Conservation (phyloP, 371 early-diverging fungal species). For the Rhizopus arrhizus region DNA sequence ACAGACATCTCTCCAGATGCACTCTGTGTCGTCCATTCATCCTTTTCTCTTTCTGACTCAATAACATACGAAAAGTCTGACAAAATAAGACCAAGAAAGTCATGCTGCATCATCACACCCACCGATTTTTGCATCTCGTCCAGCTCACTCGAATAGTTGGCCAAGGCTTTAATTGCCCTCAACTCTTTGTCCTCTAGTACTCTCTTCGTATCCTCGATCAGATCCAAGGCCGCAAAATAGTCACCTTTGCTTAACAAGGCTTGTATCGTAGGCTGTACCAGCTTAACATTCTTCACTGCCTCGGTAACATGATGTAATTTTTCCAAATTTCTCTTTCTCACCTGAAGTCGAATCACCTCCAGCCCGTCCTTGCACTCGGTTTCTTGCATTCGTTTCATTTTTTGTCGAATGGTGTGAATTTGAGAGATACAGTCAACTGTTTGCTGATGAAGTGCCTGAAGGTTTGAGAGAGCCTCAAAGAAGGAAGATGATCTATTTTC, state of each 20-base stretch:
- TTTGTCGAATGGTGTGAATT: slow-evolving; percentile 73
- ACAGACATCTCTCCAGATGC: slow-evolving; percentile 22
- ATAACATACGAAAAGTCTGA: slow-evolving; percentile 52
- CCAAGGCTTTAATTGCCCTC: slow-evolving; percentile 60
- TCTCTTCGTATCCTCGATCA: slow-evolving; percentile 76
- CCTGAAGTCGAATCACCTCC: slow-evolving; percentile 77
- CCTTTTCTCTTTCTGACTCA: slow-evolving; percentile 11
- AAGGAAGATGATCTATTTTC: slow-evolving; percentile 88
- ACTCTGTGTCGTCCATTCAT: slow-evolving; percentile 4
- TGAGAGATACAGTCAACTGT: slow-evolving; percentile 84
- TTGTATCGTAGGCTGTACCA: slow-evolving; percentile 82
- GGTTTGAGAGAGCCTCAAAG: slow-evolving; percentile 88
- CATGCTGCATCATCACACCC: slow-evolving; percentile 73
- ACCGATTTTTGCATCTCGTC: slow-evolving; percentile 69
- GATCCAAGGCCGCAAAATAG: slow-evolving; percentile 83
- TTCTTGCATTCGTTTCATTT: slow-evolving; percentile 67
- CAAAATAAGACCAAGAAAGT: slow-evolving; percentile 65
- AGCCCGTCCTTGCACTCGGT: slow-evolving; percentile 75
- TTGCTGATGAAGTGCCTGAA: slow-evolving; percentile 87
- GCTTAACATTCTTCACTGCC: slow-evolving; percentile 70
- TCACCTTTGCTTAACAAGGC: slow-evolving; percentile 75
- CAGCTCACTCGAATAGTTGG: slow-evolving; percentile 65
- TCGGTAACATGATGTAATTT: slow-evolving; percentile 67
- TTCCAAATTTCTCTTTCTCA: slow-evolving; percentile 72
- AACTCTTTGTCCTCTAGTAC: slow-evolving; percentile 62